A percentile compares a stretch with the other conserved stretches of the same genome.
phyloP scores from a whole-genome alignment of 768 basidiomycete genomes.

The Amanita subjunquillea region DNA sequence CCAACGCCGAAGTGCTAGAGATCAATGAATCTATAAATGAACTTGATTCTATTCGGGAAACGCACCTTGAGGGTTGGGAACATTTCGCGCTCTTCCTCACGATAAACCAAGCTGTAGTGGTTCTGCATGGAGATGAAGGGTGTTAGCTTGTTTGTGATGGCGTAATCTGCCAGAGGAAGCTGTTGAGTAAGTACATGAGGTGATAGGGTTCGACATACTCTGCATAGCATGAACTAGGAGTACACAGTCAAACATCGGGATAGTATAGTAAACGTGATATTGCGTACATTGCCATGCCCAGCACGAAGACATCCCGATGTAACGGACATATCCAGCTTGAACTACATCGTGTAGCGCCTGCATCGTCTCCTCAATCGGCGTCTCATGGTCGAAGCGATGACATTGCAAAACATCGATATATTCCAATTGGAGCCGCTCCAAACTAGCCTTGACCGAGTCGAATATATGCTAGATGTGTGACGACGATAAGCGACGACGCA shows the following conservation, averaged over 20 bases:
- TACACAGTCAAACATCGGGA: neutral
- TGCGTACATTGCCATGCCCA: conserved; percentile 38
- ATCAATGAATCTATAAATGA: neutral
- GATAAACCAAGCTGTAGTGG: conserved; percentile 46
- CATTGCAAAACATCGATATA: conserved; percentile 53
- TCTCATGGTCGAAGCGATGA: conserved; percentile 28
- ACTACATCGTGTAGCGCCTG: conserved; percentile 40
- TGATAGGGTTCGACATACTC: neutral
- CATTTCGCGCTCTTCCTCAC: conserved; percentile 58
- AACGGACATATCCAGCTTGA: conserved; percentile 32
- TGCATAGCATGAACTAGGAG: conserved; percentile 3
- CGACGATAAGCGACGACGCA: neutral
- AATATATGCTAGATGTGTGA: conserved; percentile 36
- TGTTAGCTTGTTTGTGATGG: conserved; percentile 42
- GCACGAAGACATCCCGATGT: conserved; percentile 29
- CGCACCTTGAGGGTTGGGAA: conserved; percentile 44
- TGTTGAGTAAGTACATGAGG: neutral
- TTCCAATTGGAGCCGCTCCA: conserved; percentile 46
- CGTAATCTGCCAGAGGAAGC: conserved; percentile 33
- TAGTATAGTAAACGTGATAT: neutral
- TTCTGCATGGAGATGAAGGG: conserved; percentile 66
- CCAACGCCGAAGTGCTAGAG: conserved; percentile 43
- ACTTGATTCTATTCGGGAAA: neutral
- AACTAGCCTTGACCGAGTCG: conserved; percentile 31
- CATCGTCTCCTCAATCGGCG: conserved; percentile 35